Base-by-base conservation (phyloP, 192 early-diverging fungal species). In the Neocallimastix lanati region DNA sequence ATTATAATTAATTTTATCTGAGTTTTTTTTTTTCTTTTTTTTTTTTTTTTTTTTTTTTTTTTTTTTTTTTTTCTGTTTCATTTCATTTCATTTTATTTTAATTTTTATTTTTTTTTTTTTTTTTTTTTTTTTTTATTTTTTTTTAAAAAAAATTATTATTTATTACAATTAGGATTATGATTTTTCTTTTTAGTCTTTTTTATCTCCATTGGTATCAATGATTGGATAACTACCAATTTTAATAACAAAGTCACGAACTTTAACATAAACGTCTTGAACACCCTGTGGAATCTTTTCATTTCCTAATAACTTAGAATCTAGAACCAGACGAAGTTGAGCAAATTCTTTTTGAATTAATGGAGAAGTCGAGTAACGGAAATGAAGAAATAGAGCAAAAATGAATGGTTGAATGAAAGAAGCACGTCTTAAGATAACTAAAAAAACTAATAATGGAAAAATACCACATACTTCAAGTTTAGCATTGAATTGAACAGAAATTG, bases 381-480 rank as follows among this genome's bases (percentile, higher is more conserved):
- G 86, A 80, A 95, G 83, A 82, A 94, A 94, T 80, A 92, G 89
- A 38, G 83, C 85, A 79, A 89, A 94, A 16, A 93, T 78, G 30
- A 95, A 79, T 40, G 86, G 85, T 21, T 86, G 87, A 79, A 89
- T 81, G 77, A 93, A 84, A 13, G 86, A 88, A 76, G 86, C 85
- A 83, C 29, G 83, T 83, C 84, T 83, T 16, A 82, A 81, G 76
- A 86, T 79, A 33, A 87, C 84, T 37, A 84, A 82, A 30, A 91
- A 16, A 81, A 92, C 80, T 38, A 92, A 82, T 18, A 86, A 85
- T 76, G 88, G 89, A 82, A 92, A 85, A 81, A 95, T 90, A 76
- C 88, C 86, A 78, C 86, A 86, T 13, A 95, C 88, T 84, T 95
- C 93, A 78, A 88, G 81, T 80, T 87, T 87, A 38, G 91, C 90